These are phyloP conservation scores for Pyrenophora tritici-repentis DNA, from an alignment of 2,329 filamentous ascomycete genomes.

Conservation along the genomic window DNA sequence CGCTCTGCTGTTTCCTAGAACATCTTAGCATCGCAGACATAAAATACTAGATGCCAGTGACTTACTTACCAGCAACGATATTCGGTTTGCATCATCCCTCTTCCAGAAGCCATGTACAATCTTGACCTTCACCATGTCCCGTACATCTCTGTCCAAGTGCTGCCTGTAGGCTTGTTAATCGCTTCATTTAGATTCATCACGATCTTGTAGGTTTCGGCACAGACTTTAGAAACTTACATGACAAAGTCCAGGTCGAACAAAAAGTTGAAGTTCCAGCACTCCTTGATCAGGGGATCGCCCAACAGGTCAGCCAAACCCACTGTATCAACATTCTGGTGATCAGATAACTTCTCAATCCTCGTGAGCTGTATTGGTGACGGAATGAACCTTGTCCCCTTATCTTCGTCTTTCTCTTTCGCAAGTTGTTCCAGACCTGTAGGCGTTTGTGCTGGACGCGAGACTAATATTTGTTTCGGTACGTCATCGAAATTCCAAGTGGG, in stretches of 20 bases:
- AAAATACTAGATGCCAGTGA: background rate
- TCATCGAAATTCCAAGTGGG: conserved; percentile 23
- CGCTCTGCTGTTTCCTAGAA: conserved; percentile 63
- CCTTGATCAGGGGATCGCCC: conserved; percentile 72
- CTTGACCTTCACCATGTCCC: conserved; percentile 58
- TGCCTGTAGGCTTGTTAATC: conserved; percentile 32
- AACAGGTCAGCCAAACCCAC: conserved; percentile 70
- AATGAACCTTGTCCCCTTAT: conserved; percentile 28
- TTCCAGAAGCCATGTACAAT: conserved; percentile 71
- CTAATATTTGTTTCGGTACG: conserved; percentile 19
- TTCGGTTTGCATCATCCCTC: conserved; percentile 64
- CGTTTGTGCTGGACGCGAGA: background rate
- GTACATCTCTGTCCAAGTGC: conserved; percentile 63
- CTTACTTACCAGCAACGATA: conserved; percentile 60
- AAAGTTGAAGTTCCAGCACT: conserved; percentile 74
- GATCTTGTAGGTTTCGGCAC: no score
- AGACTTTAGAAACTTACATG: conserved; percentile 48
- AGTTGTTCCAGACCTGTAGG: background rate
- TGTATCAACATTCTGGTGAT: conserved; percentile 66
- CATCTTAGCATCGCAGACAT: conserved; percentile 7
- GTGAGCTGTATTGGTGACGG: conserved; percentile 75
- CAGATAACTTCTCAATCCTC: conserved; percentile 66
- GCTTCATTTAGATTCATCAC: no score
- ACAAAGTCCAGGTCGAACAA: conserved; percentile 67
- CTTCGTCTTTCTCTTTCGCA: background rate